These are phyloP conservation scores for Trichoderma hamatum DNA, from an alignment of 2,329 filamentous ascomycete genomes.

Conservation along the genomic window DNA sequence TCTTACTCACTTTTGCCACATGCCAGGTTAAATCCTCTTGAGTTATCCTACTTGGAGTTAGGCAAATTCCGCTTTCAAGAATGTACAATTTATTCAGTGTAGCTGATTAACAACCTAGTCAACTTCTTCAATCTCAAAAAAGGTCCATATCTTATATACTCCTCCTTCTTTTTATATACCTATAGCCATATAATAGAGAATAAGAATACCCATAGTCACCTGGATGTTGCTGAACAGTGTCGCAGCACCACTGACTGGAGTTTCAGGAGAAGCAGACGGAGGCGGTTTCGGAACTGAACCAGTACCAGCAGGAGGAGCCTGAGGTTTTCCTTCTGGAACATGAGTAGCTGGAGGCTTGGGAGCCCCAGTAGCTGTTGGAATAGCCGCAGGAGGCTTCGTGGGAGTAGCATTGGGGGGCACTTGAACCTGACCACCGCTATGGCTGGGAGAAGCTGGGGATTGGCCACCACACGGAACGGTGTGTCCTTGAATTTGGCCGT, in stretches of 20 bases:
- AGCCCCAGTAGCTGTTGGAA: not conserved
- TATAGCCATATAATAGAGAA: conserved; percentile 29
- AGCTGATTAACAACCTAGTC: not conserved
- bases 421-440: conserved; percentile 37
- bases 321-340: conserved; percentile 53
- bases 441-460: conserved; percentile 37
- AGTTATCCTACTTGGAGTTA: not conserved
- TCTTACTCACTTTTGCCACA: not conserved
- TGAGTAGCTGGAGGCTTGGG: conserved; percentile 44
- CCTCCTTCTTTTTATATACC: conserved; percentile 28
- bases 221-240: conserved; percentile 26
- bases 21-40: not conserved
- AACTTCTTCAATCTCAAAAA: not conserved
- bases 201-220: conserved; percentile 26
- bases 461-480: conserved; percentile 46
- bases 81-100: not conserved
- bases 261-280: conserved; percentile 29
- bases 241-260: conserved; percentile 22
- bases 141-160: not conserved
- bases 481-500: conserved; percentile 54
- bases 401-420: not conserved
- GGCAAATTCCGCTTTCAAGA: not conserved
- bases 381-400: not conserved
- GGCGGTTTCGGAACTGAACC: conserved; percentile 43
- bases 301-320: conserved; percentile 52